Evolutionary conservation across 1,284 basidiomycete species (phyloP).

Genomic region (Fomes fomentarius): DNA sequence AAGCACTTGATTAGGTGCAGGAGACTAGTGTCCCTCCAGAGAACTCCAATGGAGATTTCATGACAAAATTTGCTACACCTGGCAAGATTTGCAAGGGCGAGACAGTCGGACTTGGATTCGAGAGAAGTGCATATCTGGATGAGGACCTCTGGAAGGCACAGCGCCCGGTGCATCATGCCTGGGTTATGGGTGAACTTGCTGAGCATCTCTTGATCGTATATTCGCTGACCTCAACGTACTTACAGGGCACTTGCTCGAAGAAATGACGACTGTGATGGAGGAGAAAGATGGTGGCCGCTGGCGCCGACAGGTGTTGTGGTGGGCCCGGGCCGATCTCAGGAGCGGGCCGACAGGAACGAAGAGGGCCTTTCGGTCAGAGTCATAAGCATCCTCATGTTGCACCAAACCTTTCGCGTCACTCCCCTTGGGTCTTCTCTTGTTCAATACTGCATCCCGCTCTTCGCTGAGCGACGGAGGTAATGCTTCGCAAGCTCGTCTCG

Average conservation of each 20-base stretch:
- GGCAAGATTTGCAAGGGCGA: not conserved
- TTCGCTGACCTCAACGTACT: too few species aligned
- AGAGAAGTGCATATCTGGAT: not conserved
- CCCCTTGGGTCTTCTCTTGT: not conserved
- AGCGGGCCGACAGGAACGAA: not conserved
- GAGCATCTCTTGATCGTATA: too few species aligned
- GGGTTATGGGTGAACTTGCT: not conserved
- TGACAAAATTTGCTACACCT: not conserved
- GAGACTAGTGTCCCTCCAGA: not conserved
- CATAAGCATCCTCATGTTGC: not conserved
- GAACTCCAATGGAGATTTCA: not conserved
- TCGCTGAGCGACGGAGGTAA: conserved; percentile 25
- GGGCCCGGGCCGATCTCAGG: not conserved
- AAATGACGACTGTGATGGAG: not conserved
- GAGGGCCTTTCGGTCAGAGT: not conserved
- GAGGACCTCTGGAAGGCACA: not conserved
- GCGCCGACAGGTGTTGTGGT: not conserved
- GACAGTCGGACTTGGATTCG: not conserved
- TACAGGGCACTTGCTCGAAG: too few species aligned
- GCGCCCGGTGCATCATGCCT: not conserved
- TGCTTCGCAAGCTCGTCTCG: conserved; percentile 54
- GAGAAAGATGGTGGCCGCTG: not conserved
- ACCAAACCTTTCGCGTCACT: not conserved
- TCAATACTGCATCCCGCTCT: conserved; percentile 4
- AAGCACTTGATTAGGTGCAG: not conserved